A percentile compares a stretch with the other conserved stretches of the same genome.
These are phyloP conservation scores for Psilocybe azurescens DNA, from an alignment of 768 basidiomycete genomes.

Conservation along the genomic window DNA sequence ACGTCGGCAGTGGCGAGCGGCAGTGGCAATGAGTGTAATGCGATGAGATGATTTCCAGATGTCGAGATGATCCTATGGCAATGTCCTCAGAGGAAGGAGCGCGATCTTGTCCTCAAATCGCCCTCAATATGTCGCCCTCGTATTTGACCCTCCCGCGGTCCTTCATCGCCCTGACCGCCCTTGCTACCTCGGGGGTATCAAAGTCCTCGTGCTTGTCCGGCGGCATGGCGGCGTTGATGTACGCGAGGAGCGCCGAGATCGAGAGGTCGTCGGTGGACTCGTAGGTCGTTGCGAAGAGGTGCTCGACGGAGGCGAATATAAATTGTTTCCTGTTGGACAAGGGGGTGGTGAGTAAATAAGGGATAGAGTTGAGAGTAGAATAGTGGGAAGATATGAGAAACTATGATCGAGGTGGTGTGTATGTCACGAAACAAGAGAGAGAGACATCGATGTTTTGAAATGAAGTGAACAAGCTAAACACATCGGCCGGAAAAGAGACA, in stretches of 20 bases:
- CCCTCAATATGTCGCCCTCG: constrained; percentile 51
- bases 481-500: too few relatives aligned
- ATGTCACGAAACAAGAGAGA: neutral
- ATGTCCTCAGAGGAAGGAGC: too few relatives aligned
- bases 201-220: constrained; percentile 83
- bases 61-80: too few relatives aligned
- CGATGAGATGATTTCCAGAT: too few relatives aligned
- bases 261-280: constrained; percentile 69
- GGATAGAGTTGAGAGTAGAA: constrained; percentile 1
- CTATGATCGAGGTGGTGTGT: neutral
- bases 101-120: too few relatives aligned
- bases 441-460: too few relatives aligned
- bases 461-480: too few relatives aligned
- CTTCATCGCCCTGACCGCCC: constrained; percentile 48
- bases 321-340: constrained; percentile 53
- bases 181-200: constrained; percentile 73
- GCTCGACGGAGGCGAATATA: constrained; percentile 60
- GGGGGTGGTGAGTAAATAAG: constrained; percentile 8
- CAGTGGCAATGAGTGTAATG: too few relatives aligned
- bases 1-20: too few relatives aligned
- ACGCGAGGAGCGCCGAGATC: constrained; percentile 70
- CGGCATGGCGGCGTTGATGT: constrained; percentile 79
- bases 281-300: constrained; percentile 74
- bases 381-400: constrained; percentile 4
- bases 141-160: constrained; percentile 53